Conservation (phyloP, 208 protist genomes). For the Wallacemonas rigidus region DNA sequence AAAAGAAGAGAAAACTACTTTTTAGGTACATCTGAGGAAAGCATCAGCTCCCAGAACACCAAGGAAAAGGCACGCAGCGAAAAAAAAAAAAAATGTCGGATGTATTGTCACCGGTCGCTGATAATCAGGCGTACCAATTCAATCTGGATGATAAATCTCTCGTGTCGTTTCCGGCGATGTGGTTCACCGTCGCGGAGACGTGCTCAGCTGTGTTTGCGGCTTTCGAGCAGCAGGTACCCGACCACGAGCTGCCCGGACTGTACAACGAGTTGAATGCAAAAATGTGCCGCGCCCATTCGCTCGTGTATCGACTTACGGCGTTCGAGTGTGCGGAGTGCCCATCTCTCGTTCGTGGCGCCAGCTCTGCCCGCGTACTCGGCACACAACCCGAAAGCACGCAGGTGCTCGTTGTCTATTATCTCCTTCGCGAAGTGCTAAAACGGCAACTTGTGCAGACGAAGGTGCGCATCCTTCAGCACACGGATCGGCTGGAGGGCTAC, state of each 20-base stretch:
- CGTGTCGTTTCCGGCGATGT: constrained; percentile 15
- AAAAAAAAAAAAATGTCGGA: constrained; percentile 10
- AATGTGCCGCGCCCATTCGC: constrained; percentile 44
- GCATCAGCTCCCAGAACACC: background rate
- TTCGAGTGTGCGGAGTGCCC: constrained; percentile 70
- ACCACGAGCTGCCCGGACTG: constrained; percentile 29
- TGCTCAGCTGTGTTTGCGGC: constrained; percentile 17
- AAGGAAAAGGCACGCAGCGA: background rate
- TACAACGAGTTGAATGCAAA: constrained; percentile 50
- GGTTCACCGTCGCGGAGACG: constrained; percentile 7
- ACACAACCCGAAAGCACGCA: constrained; percentile 69
- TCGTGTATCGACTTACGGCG: constrained; percentile 60
- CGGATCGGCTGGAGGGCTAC: constrained; percentile 48
- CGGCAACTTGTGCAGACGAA: constrained; percentile 47
- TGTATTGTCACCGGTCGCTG: background rate
- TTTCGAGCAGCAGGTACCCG: constrained; percentile 27
- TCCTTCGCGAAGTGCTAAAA: constrained; percentile 73
- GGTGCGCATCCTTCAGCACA: constrained; percentile 27
- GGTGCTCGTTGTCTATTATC: constrained; percentile 81
- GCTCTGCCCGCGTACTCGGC: constrained; percentile 49
- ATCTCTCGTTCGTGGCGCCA: constrained; percentile 55
- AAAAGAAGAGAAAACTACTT: background rate
- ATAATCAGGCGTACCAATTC: constrained; percentile 4
- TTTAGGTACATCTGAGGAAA: too few relatives aligned
- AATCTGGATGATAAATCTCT: background rate